These are phyloP conservation scores for Garcia nutans DNA, from an alignment of 345 rosid genomes.

Conservation along the genomic window DNA sequence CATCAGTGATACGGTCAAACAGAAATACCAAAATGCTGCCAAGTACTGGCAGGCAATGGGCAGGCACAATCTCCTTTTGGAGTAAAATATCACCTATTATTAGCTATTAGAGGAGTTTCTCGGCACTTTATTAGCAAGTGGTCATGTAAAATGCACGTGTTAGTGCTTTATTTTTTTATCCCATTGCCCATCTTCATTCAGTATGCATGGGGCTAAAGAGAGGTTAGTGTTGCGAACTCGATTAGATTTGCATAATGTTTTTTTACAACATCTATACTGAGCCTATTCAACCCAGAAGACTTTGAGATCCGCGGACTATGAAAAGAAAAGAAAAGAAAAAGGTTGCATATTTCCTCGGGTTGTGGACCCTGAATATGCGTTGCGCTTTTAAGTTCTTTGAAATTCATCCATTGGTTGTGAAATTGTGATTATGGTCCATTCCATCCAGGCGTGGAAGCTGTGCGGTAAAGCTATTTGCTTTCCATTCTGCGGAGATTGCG, in stretches of 20 bases:
- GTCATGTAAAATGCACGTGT: neutral
- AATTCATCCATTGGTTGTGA: neutral
- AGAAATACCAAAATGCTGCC: neutral
- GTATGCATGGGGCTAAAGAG: neutral
- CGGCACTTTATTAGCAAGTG: neutral
- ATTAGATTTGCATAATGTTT: neutral
- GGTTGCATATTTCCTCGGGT: no score
- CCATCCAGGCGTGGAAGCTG: conserved; percentile 24
- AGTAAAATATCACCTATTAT: neutral
- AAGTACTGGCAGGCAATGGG: neutral
- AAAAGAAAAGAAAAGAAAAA: neutral
- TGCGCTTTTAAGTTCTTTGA: conserved; percentile 5
- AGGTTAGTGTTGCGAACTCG: neutral
- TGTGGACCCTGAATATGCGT: conserved; percentile 18
- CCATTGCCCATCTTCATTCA: neutral
- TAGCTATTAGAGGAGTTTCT: no score
- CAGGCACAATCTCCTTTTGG: neutral
- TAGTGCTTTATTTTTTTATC: neutral
- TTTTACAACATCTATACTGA: neutral
- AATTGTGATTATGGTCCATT: conserved; percentile 16
- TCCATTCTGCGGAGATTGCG: conserved; percentile 35
- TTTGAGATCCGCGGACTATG: neutral
- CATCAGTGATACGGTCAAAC: neutral
- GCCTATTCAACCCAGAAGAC: neutral
- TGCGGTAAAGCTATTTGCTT: neutral